Base-by-base conservation (phyloP, 1,284 basidiomycete species). In the Gomphus sp. region DNA sequence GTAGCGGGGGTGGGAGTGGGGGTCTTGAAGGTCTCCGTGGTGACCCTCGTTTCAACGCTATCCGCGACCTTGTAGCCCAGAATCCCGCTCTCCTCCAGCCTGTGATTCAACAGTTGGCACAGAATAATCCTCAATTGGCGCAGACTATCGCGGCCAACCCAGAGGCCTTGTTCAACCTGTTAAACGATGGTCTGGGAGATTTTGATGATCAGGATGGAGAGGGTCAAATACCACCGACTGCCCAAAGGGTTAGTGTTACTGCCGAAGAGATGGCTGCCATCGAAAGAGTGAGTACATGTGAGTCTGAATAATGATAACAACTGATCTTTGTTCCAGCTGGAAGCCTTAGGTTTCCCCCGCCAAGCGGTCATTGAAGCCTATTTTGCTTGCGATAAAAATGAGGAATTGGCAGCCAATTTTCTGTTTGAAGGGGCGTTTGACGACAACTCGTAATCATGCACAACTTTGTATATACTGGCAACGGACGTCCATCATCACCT, bases 371-470 rank as follows among this genome's bases (percentile, higher is more conserved):
- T 93, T 48, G 84, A 96, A 71, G 94, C 94, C 0, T 98, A 91
- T 74, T 81, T 93, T 73, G 86, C 87, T 5, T 97, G 93, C 71
- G 94, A 93, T 71, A 94, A 91, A 80, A 93, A 98, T 68, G 94
- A 98, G 73, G 93, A 96, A 70, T 74, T 95, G 47, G 93, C 94
- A 2, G 94, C 94, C 22, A 96, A 95, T 69, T 95, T 87, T 67
- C 72, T 95, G 66, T 94, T 95, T 66, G 93, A 95, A 64, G 71
- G 75, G 62, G 76, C 75, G 39, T 87, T 84, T 65, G 87, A 88
- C 2, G 84, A 85, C 62, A 59, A 59, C 49, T 28, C 39, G 41
- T 59, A 39, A 50, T 50, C 52, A 31, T 39, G 52, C 52, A 25
- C n/a, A 14, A 10, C 31, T 33, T 33, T 55, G 54, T 55, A 55